phyloP scores from a whole-genome alignment of 352 stramenopile genomes.

The Pythium vanterpoolii region DNA sequence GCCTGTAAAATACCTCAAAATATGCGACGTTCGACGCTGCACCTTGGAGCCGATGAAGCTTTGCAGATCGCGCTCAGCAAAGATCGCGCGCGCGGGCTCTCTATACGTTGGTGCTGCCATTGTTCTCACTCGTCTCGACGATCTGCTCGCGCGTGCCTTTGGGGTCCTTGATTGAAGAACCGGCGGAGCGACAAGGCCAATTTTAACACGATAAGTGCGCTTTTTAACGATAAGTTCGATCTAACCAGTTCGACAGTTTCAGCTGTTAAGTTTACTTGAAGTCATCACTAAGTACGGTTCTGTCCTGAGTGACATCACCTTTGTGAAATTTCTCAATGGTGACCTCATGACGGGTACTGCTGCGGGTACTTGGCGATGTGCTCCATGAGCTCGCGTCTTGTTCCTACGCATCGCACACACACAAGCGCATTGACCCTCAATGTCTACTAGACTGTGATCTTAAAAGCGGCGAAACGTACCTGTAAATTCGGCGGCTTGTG shows the following conservation, averaged over 20 bases:
- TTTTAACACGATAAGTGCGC: slow-evolving; percentile 5
- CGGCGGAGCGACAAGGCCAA: slow-evolving; percentile 8
- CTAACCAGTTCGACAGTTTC: slow-evolving; percentile 14
- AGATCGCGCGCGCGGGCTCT: slow-evolving; percentile 74
- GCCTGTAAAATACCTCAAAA: not conserved
- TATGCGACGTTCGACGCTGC: slow-evolving; percentile 9
- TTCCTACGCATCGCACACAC: slow-evolving; percentile 34
- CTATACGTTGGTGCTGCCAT: slow-evolving; percentile 31
- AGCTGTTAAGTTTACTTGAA: not conserved
- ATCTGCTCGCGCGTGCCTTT: not conserved
- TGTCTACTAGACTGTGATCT: not conserved
- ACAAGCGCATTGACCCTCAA: not conserved
- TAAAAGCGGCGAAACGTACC: slow-evolving; percentile 27
- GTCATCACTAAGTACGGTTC: not conserved
- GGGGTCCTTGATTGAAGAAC: slow-evolving; percentile 14
- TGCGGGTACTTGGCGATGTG: slow-evolving; percentile 93
- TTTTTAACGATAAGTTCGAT: slow-evolving; percentile 12
- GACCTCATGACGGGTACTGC: slow-evolving; percentile 49
- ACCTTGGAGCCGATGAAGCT: slow-evolving; percentile 71
- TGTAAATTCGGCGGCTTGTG: slow-evolving; percentile 92
- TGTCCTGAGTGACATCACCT: not conserved
- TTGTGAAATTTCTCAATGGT: not conserved
- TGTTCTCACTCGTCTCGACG: not conserved
- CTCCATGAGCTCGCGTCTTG: slow-evolving; percentile 92
- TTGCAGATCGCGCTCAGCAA: slow-evolving; percentile 64